These are phyloP conservation scores for Mallotus repandus DNA, from an alignment of 441 rosid species.

Conservation along the genomic window DNA sequence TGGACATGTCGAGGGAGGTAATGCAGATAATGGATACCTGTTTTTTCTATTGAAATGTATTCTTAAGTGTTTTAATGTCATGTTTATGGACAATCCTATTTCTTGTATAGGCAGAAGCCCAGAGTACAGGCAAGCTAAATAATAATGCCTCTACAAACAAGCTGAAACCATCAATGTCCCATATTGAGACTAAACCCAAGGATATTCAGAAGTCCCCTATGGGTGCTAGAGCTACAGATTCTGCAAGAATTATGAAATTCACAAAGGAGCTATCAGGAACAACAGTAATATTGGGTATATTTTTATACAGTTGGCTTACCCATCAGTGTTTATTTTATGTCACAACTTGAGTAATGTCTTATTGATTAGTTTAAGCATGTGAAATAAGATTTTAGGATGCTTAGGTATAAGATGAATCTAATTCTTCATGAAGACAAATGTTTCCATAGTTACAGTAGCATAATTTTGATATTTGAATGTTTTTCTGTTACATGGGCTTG, in stretches of 20 bases:
- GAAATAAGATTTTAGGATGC: neutral
- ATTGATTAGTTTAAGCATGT: slow-evolving; percentile 4
- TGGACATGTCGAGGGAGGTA: slow-evolving; percentile 54
- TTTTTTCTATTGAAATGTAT: neutral
- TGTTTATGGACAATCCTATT: slow-evolving; percentile 16
- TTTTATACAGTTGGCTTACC: slow-evolving; percentile 15
- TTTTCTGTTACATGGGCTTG: neutral
- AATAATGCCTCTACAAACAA: slow-evolving; percentile 42
- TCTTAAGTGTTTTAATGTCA: neutral
- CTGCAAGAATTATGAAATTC: slow-evolving; percentile 84
- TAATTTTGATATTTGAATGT: no score
- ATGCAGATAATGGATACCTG: slow-evolving; percentile 9
- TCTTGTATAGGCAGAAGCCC: slow-evolving; percentile 51
- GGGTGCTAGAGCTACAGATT: slow-evolving; percentile 86
- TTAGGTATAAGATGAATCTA: neutral
- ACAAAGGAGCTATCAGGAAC: slow-evolving; percentile 72
- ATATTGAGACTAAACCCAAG: slow-evolving; percentile 42
- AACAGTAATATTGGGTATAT: slow-evolving; percentile 72
- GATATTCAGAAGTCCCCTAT: slow-evolving; percentile 55
- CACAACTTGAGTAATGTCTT: no score
- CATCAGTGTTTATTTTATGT: neutral
- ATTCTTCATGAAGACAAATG: neutral
- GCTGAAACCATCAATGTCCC: slow-evolving; percentile 48
- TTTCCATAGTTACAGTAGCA: neutral
- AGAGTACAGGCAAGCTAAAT: slow-evolving; percentile 39